These are phyloP conservation scores for Xerocomus spinulosus DNA, from an alignment of 768 basidiomycete genomes.

Conservation along the genomic window DNA sequence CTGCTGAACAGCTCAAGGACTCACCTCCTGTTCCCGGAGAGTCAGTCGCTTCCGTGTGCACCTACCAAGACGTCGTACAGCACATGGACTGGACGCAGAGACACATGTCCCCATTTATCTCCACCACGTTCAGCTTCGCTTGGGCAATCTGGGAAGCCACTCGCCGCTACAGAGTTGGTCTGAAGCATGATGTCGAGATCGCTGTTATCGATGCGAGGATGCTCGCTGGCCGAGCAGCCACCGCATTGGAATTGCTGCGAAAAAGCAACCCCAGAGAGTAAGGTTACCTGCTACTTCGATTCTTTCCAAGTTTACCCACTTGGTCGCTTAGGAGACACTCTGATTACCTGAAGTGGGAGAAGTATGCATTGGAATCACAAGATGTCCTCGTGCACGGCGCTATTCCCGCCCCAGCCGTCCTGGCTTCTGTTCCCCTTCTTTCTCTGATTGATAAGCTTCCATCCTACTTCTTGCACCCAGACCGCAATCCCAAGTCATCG, in stretches of 20 bases:
- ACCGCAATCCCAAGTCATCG: slow-evolving; percentile 26
- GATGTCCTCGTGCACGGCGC: slow-evolving; percentile 67
- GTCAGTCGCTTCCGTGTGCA: slow-evolving; percentile 27
- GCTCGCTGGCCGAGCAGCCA: slow-evolving; percentile 53
- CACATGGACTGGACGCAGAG: slow-evolving; percentile 82
- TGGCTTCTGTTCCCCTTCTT: slow-evolving; percentile 65
- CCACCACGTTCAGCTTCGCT: slow-evolving; percentile 74
- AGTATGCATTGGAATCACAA: slow-evolving; percentile 71
- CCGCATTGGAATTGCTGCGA: slow-evolving; percentile 60
- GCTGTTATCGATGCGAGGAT: slow-evolving; percentile 70
- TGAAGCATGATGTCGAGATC: slow-evolving; percentile 75
- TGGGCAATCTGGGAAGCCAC: slow-evolving; percentile 84
- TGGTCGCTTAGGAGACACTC: slow-evolving; percentile 43
- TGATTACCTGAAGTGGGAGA: slow-evolving; percentile 74
- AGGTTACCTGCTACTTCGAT: slow-evolving; percentile 21
- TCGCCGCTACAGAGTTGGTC: slow-evolving; percentile 62
- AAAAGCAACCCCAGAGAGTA: slow-evolving; percentile 53
- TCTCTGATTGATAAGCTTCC: slow-evolving; percentile 64
- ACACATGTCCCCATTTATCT: slow-evolving; percentile 62
- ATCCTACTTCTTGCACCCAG: slow-evolving; percentile 55
- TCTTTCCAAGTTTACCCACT: not conserved
- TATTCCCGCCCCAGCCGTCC: slow-evolving; percentile 61
- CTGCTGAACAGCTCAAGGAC: slow-evolving; percentile 36
- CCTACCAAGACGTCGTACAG: slow-evolving; percentile 59
- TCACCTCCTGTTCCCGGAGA: slow-evolving; percentile 31